Base-by-base conservation (phyloP, 1,284 basidiomycete species). In the Gomphus sp. region DNA sequence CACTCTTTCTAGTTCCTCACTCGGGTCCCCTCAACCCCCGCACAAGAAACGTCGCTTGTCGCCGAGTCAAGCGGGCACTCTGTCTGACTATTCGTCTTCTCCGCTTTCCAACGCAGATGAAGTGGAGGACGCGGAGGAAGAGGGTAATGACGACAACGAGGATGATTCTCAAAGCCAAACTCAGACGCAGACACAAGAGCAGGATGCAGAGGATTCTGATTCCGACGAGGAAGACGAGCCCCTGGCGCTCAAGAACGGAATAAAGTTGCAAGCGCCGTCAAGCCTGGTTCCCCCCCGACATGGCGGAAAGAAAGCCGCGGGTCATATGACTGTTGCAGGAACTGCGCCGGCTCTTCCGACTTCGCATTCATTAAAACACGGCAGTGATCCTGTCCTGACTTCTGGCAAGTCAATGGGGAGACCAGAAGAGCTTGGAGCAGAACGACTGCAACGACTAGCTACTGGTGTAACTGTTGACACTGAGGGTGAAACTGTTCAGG, bases 381-480 rank as follows among this genome's bases (percentile, higher is more conserved):
- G n/a, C n/a, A 31, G 41, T 44, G 44, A 33, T 34, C 7, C 25
- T 16, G 5, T 25, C 16, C 25, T 28, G 12, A 34, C 22, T 4
- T 28, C 41, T 22, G 51, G 34, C 16, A 81, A 81, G 58, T 67
- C 78, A 37, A 80, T 79, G 65, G 76, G 87, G 57, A 89, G 88
- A 66, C 71, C 86, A 4, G 88, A 92, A 68, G 88, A 90, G 65
- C 81, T 93, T 75, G 85, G 91, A 62, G 85, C 87, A 66, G 74
- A 76, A 12, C 85, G 90, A 67, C 69, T 91, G 22, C 80, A 78
- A 52, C 80, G 88, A 39, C 74, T 93, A 60, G 84, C 85, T 22
- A 87, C 87, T n/a, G 91, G 89, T 25, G 84, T 90, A 3, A 85
- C 89, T 4, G 80, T 91, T 4, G 89, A 93, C 67, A 78, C 84